Conservation (phyloP, 768 basidiomycete genomes). For the Dendrothele bispora region DNA sequence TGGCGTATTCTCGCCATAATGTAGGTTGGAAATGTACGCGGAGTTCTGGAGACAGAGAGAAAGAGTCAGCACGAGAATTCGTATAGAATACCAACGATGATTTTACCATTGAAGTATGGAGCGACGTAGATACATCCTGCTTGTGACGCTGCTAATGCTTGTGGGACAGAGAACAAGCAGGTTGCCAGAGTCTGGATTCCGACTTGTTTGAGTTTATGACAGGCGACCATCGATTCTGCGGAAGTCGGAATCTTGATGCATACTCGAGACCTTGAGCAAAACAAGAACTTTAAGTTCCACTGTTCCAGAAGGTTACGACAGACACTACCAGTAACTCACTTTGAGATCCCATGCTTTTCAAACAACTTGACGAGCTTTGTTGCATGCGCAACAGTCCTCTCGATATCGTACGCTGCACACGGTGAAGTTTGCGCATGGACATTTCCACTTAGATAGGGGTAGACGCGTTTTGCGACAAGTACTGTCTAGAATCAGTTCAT, state of each 20-base stretch:
- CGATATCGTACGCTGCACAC: slow-evolving; percentile 37
- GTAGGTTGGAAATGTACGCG: slow-evolving; percentile 45
- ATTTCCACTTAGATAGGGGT: slow-evolving; percentile 40
- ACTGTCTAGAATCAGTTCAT: slow-evolving; percentile 34
- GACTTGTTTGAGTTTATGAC: slow-evolving; percentile 39
- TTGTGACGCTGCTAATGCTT: slow-evolving; percentile 54
- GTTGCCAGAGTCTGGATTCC: slow-evolving; percentile 58
- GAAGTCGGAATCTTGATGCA: slow-evolving; percentile 64
- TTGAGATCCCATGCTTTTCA: slow-evolving; percentile 41
- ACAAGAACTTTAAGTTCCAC: not conserved
- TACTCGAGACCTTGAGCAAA: slow-evolving; percentile 39
- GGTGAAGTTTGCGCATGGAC: slow-evolving; percentile 48
- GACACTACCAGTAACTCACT: slow-evolving; percentile 18
- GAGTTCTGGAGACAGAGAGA: slow-evolving; percentile 30
- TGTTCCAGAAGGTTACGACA: not conserved
- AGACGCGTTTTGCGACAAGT: slow-evolving; percentile 41
- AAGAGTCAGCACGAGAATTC: not conserved
- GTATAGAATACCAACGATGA: slow-evolving; percentile 4
- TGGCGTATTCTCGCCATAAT: slow-evolving; percentile 37
- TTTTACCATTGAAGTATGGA: slow-evolving; percentile 56
- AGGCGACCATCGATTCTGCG: slow-evolving; percentile 50
- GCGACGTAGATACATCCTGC: slow-evolving; percentile 52
- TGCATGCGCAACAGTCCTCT: slow-evolving; percentile 43
- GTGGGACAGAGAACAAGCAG: slow-evolving; percentile 52
- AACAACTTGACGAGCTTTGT: slow-evolving; percentile 40